Conservation (phyloP, 2,329 filamentous ascomycete species). For the Alternaria incomplexa region DNA sequence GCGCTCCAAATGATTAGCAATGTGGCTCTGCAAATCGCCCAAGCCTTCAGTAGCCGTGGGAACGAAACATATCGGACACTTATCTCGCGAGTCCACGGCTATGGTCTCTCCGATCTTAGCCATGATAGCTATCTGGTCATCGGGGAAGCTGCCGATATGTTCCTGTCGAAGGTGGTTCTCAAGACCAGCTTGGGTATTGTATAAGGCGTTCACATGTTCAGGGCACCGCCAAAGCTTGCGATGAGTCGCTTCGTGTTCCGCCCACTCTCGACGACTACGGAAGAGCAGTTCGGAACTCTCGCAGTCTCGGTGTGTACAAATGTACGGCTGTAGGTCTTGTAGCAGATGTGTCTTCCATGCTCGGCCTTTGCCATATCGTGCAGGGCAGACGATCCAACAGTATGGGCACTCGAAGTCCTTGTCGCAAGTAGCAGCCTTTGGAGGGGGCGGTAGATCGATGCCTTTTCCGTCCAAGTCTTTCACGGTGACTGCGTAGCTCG, state of each 20-base stretch:
- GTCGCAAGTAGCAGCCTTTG: slow-evolving; percentile 37
- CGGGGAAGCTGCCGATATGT: slow-evolving; percentile 39
- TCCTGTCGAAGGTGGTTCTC: slow-evolving; percentile 38
- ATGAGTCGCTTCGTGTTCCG: slow-evolving; percentile 46
- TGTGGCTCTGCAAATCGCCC: slow-evolving; percentile 40
- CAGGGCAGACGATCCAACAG: slow-evolving; percentile 48
- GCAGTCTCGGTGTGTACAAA: slow-evolving; percentile 45
- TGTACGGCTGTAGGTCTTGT: slow-evolving; percentile 47
- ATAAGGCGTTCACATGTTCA: slow-evolving; percentile 41
- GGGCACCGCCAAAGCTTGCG: slow-evolving; percentile 47
- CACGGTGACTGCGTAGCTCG: slow-evolving; percentile 46
- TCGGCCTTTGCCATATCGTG: slow-evolving; percentile 42
- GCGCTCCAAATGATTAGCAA: slow-evolving; percentile 47
- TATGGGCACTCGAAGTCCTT: slow-evolving; percentile 49
- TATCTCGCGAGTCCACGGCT: slow-evolving; percentile 35
- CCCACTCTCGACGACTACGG: slow-evolving; percentile 47
- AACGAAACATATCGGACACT: slow-evolving; percentile 43
- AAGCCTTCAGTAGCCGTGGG: slow-evolving; percentile 29
- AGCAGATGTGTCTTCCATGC: slow-evolving; percentile 46
- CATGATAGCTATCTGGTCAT: slow-evolving; percentile 35
- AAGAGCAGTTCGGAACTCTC: slow-evolving; percentile 37
- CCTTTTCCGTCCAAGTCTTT: slow-evolving; percentile 43
- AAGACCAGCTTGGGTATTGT: slow-evolving; percentile 27
- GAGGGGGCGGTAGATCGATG: slow-evolving; percentile 43
- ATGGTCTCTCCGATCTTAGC: slow-evolving; percentile 43